Base-by-base conservation (phyloP, 305 asterid genomes). In the Coffea humblotiana region DNA sequence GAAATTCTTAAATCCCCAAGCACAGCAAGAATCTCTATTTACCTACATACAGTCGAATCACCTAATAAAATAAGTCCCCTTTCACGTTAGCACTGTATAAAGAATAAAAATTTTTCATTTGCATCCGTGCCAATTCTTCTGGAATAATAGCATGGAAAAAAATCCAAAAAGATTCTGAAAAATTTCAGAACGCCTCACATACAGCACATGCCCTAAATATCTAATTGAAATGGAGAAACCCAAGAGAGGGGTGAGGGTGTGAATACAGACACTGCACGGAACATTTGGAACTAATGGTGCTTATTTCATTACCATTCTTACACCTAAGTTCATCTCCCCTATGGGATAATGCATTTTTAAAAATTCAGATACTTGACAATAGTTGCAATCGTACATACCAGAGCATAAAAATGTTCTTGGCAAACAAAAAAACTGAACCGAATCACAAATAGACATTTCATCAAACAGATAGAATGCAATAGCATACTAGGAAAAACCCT, bases 401-500 rank as follows among this genome's bases (percentile, higher is more conserved):
- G 21, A 52, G 21, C 18, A 14, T 14, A 35, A 15, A 52, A 35
- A 73, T 56, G 40, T 3, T 15, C 23, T 35, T 21, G 10, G 14
- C 16, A 21, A 54, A 4, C 0, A 14, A 3, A 54, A 60, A 29
- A 40, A 23, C 54, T 60, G 43, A 23, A 60, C 21, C 4, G 43
- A 64, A 77, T 7, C 61, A 12, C 65, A 4, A 6, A 0, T 37
- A 77, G 79, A 35, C 69, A 47, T 77, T 77, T 77, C 32, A 77
- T 65, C 80, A 49, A 77, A 77, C 74, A 77, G 48, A 18, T 77
- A 65, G 37, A 29, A 45, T 23, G 79, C 79, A 40, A 47, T 18
- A 65, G 21, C 25, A 3, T 1, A 45, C 19, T 61, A 43, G 6
- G 14, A 27, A 16, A 13, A 27, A 11, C 40, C 40, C 40, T 25